phyloP scores from a whole-genome alignment of 768 basidiomycete genomes.

The Termitomyces sp. region DNA sequence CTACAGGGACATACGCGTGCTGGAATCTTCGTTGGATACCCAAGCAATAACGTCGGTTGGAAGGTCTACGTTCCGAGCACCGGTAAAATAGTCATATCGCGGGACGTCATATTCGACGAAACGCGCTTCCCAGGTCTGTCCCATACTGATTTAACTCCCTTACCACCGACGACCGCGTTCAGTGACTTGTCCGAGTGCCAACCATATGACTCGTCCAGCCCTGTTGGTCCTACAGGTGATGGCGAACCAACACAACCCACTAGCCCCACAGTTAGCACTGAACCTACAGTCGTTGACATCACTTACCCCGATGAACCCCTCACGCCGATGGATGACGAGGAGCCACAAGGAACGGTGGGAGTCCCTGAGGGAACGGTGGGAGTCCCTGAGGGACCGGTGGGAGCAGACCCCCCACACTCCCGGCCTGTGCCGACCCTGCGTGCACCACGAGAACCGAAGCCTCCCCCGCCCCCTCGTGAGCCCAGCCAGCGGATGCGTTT shows the following conservation, averaged over 20 bases:
- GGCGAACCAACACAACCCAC: neutral
- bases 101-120: neutral
- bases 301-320: neutral
- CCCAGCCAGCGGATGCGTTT: neutral
- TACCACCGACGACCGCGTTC: neutral
- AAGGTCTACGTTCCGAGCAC: constrained; percentile 18
- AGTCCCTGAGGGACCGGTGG: too few species aligned
- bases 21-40: constrained; percentile 26
- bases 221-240: too few species aligned
- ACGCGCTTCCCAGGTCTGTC: neutral
- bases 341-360: neutral
- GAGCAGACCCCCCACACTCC: too few species aligned
- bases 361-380: neutral
- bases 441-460: too few species aligned
- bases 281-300: too few species aligned
- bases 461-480: neutral
- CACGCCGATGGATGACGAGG: neutral
- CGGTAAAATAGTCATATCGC: neutral
- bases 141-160: neutral
- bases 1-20: constrained; percentile 17
- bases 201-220: too few species aligned
- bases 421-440: neutral
- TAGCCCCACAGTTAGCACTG: too few species aligned
- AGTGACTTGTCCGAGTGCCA: neutral
- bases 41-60: constrained; percentile 19